Evolutionary conservation across 1,284 basidiomycete genomes (phyloP).

Genomic region (Cryptococcus hybrid): DNA sequence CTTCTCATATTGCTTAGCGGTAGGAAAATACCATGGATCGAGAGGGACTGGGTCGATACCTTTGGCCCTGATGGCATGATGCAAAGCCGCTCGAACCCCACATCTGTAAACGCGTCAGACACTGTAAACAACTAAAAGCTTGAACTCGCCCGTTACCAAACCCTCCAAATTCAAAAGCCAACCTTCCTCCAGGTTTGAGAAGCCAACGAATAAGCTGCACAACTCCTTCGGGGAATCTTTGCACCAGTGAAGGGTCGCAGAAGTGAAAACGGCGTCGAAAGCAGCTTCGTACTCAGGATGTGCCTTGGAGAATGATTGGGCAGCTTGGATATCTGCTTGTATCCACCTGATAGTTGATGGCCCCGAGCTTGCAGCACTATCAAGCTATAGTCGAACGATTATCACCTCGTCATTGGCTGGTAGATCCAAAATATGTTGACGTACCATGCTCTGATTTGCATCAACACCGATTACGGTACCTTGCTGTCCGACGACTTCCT

Average conservation of each 20-base stretch:
- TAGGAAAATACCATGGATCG: constrained; percentile 85
- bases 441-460: constrained; percentile 68
- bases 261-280: constrained; percentile 65
- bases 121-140: not conserved
- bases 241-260: constrained; percentile 81
- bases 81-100: constrained; percentile 62
- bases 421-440: constrained; percentile 17
- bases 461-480: constrained; percentile 69
- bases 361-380: constrained; percentile 59
- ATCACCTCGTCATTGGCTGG: not conserved
- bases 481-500: constrained; percentile 55
- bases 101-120: constrained; percentile 4
- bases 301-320: constrained; percentile 12
- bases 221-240: constrained; percentile 65
- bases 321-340: constrained; percentile 37
- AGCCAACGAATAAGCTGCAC: constrained; percentile 59
- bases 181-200: constrained; percentile 66
- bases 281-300: constrained; percentile 23
- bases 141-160: constrained; percentile 47
- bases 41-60: constrained; percentile 60
- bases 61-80: constrained; percentile 57
- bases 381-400: constrained; percentile 53
- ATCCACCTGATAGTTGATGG: constrained; percentile 54
- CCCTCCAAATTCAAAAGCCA: constrained; percentile 77
- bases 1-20: constrained; percentile 61